Conservation (phyloP, 2,329 filamentous ascomycete genomes). For the Aureobasidium musti region DNA sequence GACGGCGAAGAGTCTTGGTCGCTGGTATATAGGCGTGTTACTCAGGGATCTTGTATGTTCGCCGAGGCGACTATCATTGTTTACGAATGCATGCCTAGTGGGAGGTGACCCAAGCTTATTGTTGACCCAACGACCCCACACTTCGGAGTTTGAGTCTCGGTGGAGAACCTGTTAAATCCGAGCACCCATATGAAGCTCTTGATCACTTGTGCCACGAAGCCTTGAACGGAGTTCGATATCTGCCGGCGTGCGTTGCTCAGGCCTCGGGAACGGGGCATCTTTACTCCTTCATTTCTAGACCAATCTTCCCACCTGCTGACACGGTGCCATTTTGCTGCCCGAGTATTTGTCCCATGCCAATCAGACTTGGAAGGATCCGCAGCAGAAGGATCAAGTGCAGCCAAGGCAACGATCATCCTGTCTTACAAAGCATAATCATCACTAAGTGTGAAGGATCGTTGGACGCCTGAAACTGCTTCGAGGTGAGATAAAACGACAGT, state of each 20-base stretch:
- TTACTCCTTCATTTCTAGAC: background rate
- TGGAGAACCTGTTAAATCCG: background rate
- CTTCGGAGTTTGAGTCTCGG: background rate
- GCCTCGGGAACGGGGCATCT: background rate
- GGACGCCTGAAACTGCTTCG: background rate
- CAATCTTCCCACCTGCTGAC: too few relatives aligned
- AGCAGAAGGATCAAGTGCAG: background rate
- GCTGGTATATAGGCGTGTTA: background rate
- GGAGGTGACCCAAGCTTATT: background rate
- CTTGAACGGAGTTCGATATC: background rate
- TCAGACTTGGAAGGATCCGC: background rate
- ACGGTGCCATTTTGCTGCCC: background rate
- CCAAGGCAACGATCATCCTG: background rate
- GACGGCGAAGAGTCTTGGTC: too few relatives aligned
- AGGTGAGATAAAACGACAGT: constrained; percentile 1
- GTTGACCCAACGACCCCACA: background rate
- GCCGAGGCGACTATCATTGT: too few relatives aligned
- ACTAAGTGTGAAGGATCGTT: background rate
- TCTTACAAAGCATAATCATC: background rate
- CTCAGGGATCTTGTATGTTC: background rate
- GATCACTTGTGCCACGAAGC: background rate
- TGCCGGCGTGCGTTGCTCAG: background rate
- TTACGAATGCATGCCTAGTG: background rate
- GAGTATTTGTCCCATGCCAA: background rate
- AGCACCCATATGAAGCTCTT: background rate